Conservation (phyloP, 2,329 filamentous ascomycete genomes). For the Fusarium pseudocircinatum region DNA sequence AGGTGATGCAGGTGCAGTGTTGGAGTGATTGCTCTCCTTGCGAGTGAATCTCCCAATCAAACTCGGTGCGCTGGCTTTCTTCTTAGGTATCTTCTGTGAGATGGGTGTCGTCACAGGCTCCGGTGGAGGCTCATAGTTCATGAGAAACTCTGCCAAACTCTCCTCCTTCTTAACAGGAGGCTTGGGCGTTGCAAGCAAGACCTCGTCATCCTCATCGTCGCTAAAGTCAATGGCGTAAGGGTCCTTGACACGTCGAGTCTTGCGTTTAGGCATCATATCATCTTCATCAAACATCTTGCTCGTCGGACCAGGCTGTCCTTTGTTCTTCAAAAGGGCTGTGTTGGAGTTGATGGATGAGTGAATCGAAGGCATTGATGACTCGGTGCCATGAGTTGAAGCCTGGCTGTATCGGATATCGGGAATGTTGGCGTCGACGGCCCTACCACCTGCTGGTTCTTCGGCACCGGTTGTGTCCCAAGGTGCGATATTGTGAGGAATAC, state of each 20-base stretch:
- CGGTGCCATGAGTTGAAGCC: constrained; percentile 65
- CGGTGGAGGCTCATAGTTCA: constrained; percentile 72
- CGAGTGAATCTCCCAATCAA: constrained; percentile 68
- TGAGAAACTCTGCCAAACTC: constrained; percentile 78
- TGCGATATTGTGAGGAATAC: constrained; percentile 84
- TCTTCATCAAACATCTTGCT: constrained; percentile 59
- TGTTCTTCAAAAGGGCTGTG: constrained; percentile 70
- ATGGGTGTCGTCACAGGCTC: constrained; percentile 53
- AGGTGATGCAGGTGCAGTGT: constrained; percentile 38
- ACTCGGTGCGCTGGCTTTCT: constrained; percentile 71
- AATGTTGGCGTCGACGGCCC: constrained; percentile 66
- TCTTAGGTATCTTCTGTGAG: constrained; percentile 60
- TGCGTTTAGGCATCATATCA: constrained; percentile 73
- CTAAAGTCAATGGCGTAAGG: constrained; percentile 92
- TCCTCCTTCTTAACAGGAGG: constrained; percentile 64
- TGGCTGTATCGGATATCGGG: constrained; percentile 66
- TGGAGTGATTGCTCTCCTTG: constrained; percentile 46
- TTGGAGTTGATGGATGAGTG: constrained; percentile 79
- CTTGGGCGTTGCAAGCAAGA: constrained; percentile 51
- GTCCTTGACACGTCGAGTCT: constrained; percentile 81
- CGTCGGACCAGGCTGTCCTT: constrained; percentile 43
- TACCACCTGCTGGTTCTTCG: constrained; percentile 68
- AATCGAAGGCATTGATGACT: constrained; percentile 63
- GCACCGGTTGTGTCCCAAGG: constrained; percentile 89
- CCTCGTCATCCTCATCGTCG: constrained; percentile 67